Percentiles rank a stretch among this genome's conserved stretches.
phyloP scores from a whole-genome alignment of 108 stramenopile genomes.

The Seminavis robusta region DNA sequence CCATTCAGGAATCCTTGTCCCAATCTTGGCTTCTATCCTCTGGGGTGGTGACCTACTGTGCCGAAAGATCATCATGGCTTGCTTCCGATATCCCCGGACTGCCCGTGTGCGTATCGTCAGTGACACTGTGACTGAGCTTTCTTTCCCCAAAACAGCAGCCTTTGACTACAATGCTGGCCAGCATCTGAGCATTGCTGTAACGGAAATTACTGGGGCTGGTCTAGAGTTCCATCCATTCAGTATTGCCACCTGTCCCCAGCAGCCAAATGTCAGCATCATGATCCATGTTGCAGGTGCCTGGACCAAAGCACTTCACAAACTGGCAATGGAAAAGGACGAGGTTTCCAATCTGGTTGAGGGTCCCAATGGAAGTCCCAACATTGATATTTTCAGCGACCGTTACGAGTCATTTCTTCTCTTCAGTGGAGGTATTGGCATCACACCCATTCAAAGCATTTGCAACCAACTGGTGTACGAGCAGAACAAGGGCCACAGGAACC shows the following conservation, averaged over 20 bases:
- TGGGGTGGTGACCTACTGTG: slow-evolving; percentile 29
- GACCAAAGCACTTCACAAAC: slow-evolving; percentile 26
- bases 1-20: slow-evolving; percentile 23
- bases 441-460: slow-evolving; percentile 21
- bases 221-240: too few relatives aligned
- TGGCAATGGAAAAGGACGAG: slow-evolving; percentile 19
- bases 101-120: slow-evolving; percentile 13
- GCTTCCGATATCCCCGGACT: slow-evolving; percentile 18
- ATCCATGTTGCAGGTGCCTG: slow-evolving; percentile 36
- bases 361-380: slow-evolving; percentile 33
- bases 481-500: background rate
- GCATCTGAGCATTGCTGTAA: too few relatives aligned
- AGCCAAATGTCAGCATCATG: slow-evolving; percentile 27
- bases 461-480: slow-evolving; percentile 30
- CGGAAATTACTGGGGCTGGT: too few relatives aligned
- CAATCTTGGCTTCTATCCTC: slow-evolving; percentile 6
- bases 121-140: slow-evolving; percentile 31
- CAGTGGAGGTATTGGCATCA: slow-evolving; percentile 48
- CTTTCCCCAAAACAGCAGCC: slow-evolving; percentile 17
- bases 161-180: slow-evolving; percentile 52
- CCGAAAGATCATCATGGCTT: slow-evolving; percentile 37
- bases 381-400: slow-evolving; percentile 28
- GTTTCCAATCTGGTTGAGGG: slow-evolving; percentile 37
- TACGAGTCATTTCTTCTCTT: slow-evolving; percentile 40
- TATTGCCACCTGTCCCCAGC: too few relatives aligned